Percentiles rank a stretch among this genome's conserved stretches.
Conservation (phyloP, 1,284 basidiomycete species). For the Malassezia obtusa region DNA sequence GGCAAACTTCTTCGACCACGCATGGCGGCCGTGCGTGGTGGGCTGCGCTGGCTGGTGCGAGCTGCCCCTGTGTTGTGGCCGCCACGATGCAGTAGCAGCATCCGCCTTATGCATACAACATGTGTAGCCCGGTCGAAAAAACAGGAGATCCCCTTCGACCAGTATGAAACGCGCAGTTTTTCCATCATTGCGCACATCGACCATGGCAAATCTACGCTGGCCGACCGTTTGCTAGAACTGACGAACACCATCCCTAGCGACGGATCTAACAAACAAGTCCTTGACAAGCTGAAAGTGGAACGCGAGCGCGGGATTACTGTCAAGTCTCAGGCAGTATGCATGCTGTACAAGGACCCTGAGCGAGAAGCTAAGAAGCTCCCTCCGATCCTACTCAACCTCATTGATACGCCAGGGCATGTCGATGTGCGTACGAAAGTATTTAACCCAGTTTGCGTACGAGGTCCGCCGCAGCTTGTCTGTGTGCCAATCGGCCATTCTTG, state of each 20-base stretch:
- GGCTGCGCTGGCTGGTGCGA: background rate
- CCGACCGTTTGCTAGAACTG: slow-evolving; percentile 45
- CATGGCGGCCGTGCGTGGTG: background rate
- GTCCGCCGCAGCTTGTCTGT: slow-evolving; percentile 84
- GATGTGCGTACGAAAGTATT: slow-evolving; percentile 19
- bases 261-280: slow-evolving; percentile 38
- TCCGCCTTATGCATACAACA: background rate
- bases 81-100: background rate
- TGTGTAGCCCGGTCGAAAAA: background rate
- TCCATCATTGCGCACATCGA: slow-evolving; percentile 48
- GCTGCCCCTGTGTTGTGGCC: background rate
- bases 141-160: slow-evolving; percentile 20
- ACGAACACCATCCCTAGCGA: slow-evolving; percentile 43
- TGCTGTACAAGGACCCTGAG: slow-evolving; percentile 35
- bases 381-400: slow-evolving; percentile 70
- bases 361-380: slow-evolving; percentile 17
- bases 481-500: slow-evolving; percentile 81
- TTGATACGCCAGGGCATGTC: slow-evolving; percentile 69
- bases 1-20: background rate
- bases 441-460: slow-evolving; percentile 59
- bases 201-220: slow-evolving; percentile 47
- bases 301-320: slow-evolving; percentile 87
- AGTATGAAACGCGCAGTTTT: slow-evolving; percentile 34
- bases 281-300: slow-evolving; percentile 70
- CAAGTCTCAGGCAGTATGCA: slow-evolving; percentile 50